phyloP scores from a whole-genome alignment of 768 basidiomycete species.

The Artomyces pyxidatus region DNA sequence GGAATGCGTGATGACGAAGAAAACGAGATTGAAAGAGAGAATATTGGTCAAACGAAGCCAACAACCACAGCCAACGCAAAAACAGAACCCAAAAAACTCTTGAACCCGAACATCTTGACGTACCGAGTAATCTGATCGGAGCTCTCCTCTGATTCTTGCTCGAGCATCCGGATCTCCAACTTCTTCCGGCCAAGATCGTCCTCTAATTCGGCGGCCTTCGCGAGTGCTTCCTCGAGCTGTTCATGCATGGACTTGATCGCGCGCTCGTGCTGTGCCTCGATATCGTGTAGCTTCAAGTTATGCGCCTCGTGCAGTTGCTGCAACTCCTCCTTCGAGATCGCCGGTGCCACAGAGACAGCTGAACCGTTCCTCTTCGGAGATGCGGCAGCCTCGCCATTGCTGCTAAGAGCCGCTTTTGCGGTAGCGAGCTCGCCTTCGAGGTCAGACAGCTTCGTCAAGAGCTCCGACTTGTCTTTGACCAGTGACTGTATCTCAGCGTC shows the following conservation, averaged over 20 bases:
- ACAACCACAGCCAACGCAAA: conserved; percentile 14
- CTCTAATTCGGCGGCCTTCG: conserved; percentile 45
- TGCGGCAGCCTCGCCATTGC: conserved; percentile 34
- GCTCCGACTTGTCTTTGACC: conserved; percentile 52
- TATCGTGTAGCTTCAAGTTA: conserved; percentile 68
- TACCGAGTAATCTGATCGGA: conserved; percentile 75
- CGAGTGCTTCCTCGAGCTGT: conserved; percentile 46
- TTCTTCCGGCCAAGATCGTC: conserved; percentile 58
- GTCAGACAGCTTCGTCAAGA: conserved; percentile 58
- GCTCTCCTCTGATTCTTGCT: conserved; percentile 71
- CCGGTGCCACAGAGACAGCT: conserved; percentile 30
- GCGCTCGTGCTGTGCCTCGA: conserved; percentile 61
- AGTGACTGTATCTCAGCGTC: conserved; percentile 53
- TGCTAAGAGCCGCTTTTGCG: conserved; percentile 45
- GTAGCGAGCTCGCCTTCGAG: conserved; percentile 72
- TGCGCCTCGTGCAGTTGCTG: conserved; percentile 78
- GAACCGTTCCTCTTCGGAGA: conserved; percentile 51
- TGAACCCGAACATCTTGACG: conserved; percentile 52
- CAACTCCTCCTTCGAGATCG: conserved; percentile 69
- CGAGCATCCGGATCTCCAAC: conserved; percentile 77
- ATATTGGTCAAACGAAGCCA: conserved; percentile 33
- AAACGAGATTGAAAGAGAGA: no score
- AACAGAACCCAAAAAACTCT: conserved; percentile 27
- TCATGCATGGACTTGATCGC: conserved; percentile 42
- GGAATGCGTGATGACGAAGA: no score